A percentile compares a stretch with the other conserved stretches of the same genome.
Evolutionary conservation across 257 asterid genomes (phyloP).

Genomic region (Gardenia jasminoides): DNA sequence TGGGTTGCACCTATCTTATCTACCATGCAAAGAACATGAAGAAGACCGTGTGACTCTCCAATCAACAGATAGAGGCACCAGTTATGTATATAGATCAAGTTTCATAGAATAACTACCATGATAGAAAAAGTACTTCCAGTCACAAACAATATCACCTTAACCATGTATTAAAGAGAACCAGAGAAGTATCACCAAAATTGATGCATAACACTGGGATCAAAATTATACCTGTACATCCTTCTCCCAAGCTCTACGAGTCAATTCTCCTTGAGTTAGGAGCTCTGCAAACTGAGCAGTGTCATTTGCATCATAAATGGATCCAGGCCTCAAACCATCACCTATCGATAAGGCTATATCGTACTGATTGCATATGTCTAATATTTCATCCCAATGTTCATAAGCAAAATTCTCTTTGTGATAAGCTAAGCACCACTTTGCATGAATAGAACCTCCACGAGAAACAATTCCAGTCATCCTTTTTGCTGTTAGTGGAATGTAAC

Average conservation of each 20-base stretch:
- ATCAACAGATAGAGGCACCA: background rate
- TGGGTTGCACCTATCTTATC: background rate
- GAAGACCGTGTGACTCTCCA: background rate
- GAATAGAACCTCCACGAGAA: constrained; percentile 96
- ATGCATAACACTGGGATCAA: background rate
- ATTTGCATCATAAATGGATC: constrained; percentile 92
- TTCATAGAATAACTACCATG: background rate
- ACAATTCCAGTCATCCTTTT: constrained; percentile 93
- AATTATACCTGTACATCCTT: constrained; percentile 84
- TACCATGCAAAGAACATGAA: background rate
- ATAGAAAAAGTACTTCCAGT: background rate
- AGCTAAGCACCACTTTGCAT: constrained; percentile 96
- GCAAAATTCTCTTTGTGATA: constrained; percentile 95
- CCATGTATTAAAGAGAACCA: background rate
- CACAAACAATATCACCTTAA: background rate
- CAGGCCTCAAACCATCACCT: constrained; percentile 97
- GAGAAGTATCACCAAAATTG: background rate
- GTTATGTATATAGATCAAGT: too few species aligned
- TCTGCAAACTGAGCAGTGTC: constrained; percentile 95
- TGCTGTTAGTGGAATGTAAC: constrained; percentile 90
- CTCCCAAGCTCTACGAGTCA: constrained; percentile 93
- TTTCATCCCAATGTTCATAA: constrained; percentile 96
- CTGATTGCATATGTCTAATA: constrained; percentile 86
- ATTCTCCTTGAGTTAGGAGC: constrained; percentile 91
- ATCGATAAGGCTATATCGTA: constrained; percentile 86